Base-by-base conservation (phyloP, 208 protist genomes). In the Crithidia expoeki region DNA sequence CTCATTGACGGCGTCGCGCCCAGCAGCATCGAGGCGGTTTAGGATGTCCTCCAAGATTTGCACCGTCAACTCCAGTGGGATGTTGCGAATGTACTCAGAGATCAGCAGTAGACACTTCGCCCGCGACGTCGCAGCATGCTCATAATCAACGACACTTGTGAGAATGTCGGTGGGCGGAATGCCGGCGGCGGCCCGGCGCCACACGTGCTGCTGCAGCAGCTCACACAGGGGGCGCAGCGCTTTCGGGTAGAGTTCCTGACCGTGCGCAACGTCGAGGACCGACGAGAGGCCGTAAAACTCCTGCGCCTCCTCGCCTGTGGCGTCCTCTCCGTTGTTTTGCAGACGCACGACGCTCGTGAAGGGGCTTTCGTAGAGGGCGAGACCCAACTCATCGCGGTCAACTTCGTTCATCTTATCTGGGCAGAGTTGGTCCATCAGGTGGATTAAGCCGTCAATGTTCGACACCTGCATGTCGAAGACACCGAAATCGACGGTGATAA, bases 401-500 rank as follows among this genome's bases (percentile, higher is more conserved):
- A 96, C 81, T 72, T 94, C 89, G 68, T 93, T 91, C 82, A 93
- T 84, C 36, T 88, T 81, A 53, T 94, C 92, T 0, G 89, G 92
- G 57, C 81, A 90, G 23, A 95, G 68, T 63, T 95, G 89, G 38
- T 94, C 92, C 66, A 95, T 90, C 33, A 96, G 74, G 58, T 96
- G 88, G 67, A 93, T 89, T 11, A 90, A 46, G 0, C 84, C 84
- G 60, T 93, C 79, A 2, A 94, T 68, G 77, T 96, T 72, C 0
- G 74, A 72, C 59, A 11, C 16, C 63, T 78, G 64, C 88, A 96
- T 93, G 64, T 94, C 88, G 58, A 86, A 94, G 42, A 94, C 92
- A n/a, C 88, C 92, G 80, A 96, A 96, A 63, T 95, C 89, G 3
- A 96, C 88, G 46, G 84, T 86, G 23, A 96, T 83, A 7, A 84